Conservation (phyloP, 495 filamentous ascomycete genomes). For the Aspergillus incahuasiensis region DNA sequence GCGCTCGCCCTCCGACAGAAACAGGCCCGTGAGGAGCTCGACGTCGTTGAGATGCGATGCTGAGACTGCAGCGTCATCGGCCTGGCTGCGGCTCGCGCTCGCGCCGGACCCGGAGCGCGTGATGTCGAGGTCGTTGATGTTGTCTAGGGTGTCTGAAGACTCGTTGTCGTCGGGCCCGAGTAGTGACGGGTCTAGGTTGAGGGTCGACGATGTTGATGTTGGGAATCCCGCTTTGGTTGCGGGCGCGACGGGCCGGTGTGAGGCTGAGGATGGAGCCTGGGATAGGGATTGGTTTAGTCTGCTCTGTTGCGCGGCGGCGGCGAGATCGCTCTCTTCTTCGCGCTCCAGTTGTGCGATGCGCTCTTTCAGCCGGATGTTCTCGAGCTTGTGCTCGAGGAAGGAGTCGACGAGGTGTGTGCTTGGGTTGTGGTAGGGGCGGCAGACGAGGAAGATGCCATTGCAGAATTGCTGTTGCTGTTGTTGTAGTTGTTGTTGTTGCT, state of each 20-base stretch:
- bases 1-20: slow-evolving; percentile 84
- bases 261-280: neutral
- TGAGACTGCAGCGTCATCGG: slow-evolving; percentile 62
- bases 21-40: slow-evolving; percentile 87
- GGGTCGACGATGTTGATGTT: too few species aligned
- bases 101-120: slow-evolving; percentile 43
- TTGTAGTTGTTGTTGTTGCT: neutral
- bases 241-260: neutral
- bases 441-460: slow-evolving; percentile 90
- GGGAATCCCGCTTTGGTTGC: neutral
- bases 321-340: slow-evolving; percentile 79
- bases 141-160: slow-evolving; percentile 49
- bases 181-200: slow-evolving; percentile 5
- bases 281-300: neutral
- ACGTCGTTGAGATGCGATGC: slow-evolving; percentile 80
- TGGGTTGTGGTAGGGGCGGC: slow-evolving; percentile 84
- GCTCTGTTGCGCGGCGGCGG: slow-evolving; percentile 21
- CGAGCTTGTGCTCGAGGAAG: slow-evolving; percentile 95
- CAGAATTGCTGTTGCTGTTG: slow-evolving; percentile 44
- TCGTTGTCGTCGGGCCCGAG: slow-evolving; percentile 22
- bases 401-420: slow-evolving; percentile 83
- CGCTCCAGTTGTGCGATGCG: slow-evolving; percentile 78
- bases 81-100: slow-evolving; percentile 65
- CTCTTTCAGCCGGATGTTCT: slow-evolving; percentile 83
- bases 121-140: slow-evolving; percentile 67